Evolutionary conservation across 2,329 filamentous ascomycete species (phyloP), one percentile per base, ranked within the genome.

Genomic region (Cytospora schulzeri): DNA sequence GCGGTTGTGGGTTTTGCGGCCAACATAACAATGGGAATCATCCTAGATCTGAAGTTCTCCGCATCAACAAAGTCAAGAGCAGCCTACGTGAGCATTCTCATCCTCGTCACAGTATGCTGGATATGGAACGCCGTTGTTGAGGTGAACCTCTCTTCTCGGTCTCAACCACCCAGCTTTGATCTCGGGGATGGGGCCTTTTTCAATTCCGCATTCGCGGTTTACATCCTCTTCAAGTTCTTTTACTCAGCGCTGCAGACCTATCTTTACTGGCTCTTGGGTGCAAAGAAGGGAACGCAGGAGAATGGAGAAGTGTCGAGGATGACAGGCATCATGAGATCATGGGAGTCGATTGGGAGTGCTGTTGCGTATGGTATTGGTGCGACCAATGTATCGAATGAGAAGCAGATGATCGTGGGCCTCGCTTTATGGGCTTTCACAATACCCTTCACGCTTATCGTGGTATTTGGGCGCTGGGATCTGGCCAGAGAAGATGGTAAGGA

Each of bases 1-100:
- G 77, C 78, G 0, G 70, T 78, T 6, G 77, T 76, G 17, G 75
- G 76, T n/a, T 78, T 75, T 14, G 17, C 50, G 0, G 62, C 48
- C 19, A 41, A 64, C 45, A 19, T 64, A 11, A 31, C 35, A 17
- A 62, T 51, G 17, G 63, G 63, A 0, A 41, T 56, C 17, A 3
- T 65, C 2, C 58, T 65, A 12, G 63, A 65, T 15, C 51, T 61
- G 41, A 62, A 24, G 26, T 57, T 57, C 2, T 65, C 63, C 11
- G 51, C 51, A 6, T 33, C 50, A 3, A 22, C 41, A 12, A 57
- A 54, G 26, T 62, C 58, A 22, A 62, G 56, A 33, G 52, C 38
- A 15, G 53, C 51, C 28, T 65, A 62, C 48, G 24, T 62, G 35
- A 38, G 62, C 24, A 35, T 65, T 19, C 12, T 54, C 2, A n/a